Evolutionary conservation across 305 asterid genomes (phyloP).

Genomic region (Fraxinus latifolia): DNA sequence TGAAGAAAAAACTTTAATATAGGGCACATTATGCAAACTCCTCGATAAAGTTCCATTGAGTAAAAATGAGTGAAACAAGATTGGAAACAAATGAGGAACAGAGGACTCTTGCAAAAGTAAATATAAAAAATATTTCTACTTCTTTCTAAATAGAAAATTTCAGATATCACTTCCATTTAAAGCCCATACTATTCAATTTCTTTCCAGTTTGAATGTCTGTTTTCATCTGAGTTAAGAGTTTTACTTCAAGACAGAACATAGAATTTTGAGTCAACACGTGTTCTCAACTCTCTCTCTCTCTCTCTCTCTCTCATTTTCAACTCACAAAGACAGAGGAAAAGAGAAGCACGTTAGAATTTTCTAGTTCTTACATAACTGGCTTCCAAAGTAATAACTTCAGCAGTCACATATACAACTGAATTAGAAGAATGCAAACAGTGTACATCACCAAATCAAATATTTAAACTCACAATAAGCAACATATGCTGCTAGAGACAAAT

Average conservation of each 20-base stretch:
- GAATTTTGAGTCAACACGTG: background rate
- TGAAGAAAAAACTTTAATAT: slow-evolving; percentile 14
- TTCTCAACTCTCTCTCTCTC: background rate
- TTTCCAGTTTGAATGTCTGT: background rate
- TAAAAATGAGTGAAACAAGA: background rate
- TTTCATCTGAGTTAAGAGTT: background rate
- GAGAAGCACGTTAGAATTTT: background rate
- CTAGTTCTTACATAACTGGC: background rate
- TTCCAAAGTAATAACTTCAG: background rate
- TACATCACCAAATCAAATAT: background rate
- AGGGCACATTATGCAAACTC: slow-evolving; percentile 2
- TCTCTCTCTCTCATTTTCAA: background rate
- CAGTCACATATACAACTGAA: background rate
- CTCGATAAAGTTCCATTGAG: background rate
- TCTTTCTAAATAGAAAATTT: background rate
- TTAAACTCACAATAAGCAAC: background rate
- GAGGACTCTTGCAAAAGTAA: background rate
- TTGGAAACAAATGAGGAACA: background rate
- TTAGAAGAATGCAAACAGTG: background rate
- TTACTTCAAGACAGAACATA: background rate
- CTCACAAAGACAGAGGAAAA: background rate
- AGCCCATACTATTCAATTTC: background rate
- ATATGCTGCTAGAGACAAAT: background rate
- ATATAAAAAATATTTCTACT: background rate
- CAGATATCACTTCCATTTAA: background rate